A percentile compares a stretch with the other conserved stretches of the same genome.
phyloP scores from a whole-genome alignment of 225 moss, liverwort and hornwort species.

The Pleurozium schreberi region DNA sequence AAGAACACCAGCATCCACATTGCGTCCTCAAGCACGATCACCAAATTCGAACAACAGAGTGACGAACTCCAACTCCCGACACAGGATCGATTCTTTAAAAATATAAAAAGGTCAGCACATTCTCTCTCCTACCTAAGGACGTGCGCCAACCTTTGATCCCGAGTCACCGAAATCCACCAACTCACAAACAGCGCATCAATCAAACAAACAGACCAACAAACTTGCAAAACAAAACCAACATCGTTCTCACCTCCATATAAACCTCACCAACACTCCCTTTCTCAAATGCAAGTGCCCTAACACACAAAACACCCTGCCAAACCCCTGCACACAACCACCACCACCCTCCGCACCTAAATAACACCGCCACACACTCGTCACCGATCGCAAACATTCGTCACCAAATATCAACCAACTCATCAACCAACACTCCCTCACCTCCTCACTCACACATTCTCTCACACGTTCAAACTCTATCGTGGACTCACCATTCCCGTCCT shows the following conservation, averaged over 20 bases:
- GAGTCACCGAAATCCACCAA: neutral
- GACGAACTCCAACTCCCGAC: neutral
- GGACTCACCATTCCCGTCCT: neutral
- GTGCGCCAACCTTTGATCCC: neutral
- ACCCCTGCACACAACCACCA: neutral
- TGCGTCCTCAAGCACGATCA: neutral
- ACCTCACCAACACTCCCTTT: neutral
- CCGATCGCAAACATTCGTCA: neutral
- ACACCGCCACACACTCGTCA: neutral
- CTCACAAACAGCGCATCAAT: neutral
- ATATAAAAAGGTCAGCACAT: neutral
- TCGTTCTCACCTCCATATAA: neutral
- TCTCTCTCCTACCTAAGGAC: neutral
- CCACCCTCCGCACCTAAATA: neutral
- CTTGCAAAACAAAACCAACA: neutral
- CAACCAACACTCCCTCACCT: neutral
- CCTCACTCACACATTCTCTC: neutral
- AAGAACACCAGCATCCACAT: neutral
- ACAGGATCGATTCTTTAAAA: neutral
- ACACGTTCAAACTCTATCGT: neutral
- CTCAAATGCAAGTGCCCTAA: neutral
- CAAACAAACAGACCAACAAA: neutral
- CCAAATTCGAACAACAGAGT: neutral
- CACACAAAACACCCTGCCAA: neutral
- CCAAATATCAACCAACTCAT: neutral